Percentiles rank a stretch among this genome's conserved stretches.
Evolutionary conservation across 305 asterid species (phyloP).

Genomic region (Solanum hybrid): DNA sequence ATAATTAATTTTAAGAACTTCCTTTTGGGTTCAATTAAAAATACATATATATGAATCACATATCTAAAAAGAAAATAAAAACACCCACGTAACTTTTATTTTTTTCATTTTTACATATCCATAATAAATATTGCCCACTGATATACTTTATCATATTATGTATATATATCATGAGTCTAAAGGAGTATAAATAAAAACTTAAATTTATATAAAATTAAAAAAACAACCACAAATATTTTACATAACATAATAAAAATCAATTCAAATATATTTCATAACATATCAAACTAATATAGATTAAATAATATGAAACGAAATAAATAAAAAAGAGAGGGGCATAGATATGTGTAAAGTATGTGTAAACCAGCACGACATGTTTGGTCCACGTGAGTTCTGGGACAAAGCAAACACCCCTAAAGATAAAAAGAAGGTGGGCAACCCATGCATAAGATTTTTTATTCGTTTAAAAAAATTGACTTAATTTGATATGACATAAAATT

Average conservation of each 20-base stretch:
- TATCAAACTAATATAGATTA: too few species aligned
- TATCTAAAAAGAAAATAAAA: background rate
- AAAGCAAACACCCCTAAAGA: background rate
- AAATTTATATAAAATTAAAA: too few species aligned
- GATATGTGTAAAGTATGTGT: conserved; percentile 38
- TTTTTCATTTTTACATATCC: too few species aligned
- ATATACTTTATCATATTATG: background rate
- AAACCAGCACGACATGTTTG: conserved; percentile 33
- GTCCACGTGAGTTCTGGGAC: conserved; percentile 38
- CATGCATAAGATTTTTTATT: background rate
- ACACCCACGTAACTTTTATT: too few species aligned
- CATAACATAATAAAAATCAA: too few species aligned
- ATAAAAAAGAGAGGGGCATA: background rate
- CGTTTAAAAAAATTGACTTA: background rate
- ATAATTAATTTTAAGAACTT: background rate
- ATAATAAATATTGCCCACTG: background rate
- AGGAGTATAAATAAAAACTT: too few species aligned
- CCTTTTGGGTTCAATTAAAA: background rate
- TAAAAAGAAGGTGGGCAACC: background rate
- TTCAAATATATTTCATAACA: too few species aligned
- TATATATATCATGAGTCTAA: too few species aligned
- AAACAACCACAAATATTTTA: too few species aligned
- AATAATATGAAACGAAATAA: background rate
- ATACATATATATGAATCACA: background rate
- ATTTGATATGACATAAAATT: too few species aligned